A percentile compares a stretch with the other conserved stretches of the same genome.
Conservation (phyloP, 2,329 filamentous ascomycete genomes). For the Plenodomus biglobosus region DNA sequence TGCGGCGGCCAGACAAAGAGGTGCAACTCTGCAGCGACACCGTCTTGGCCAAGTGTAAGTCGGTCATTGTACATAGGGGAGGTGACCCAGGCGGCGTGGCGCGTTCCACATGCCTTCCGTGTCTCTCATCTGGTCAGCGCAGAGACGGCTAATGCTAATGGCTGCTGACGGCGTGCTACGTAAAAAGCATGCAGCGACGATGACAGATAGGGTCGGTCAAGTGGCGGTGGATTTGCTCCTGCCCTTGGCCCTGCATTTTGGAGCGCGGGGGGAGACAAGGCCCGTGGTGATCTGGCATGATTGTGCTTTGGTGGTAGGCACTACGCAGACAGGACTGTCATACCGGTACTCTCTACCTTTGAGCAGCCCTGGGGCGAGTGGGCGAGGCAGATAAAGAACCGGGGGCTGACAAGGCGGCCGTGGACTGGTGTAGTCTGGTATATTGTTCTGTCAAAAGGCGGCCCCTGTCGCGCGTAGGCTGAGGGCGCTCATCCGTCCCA, state of each 20-base stretch:
- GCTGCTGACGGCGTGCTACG: conserved; percentile 6
- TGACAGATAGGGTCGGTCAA: too few species aligned
- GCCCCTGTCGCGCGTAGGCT: conserved; percentile 15
- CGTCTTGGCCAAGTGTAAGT: too few species aligned
- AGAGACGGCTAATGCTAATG: conserved; percentile 7
- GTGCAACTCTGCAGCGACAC: background rate
- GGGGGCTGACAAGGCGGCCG: background rate
- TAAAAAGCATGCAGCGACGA: too few species aligned
- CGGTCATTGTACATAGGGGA: too few species aligned
- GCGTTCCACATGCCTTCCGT: background rate
- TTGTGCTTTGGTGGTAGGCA: too few species aligned
- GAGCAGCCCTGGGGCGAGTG: background rate
- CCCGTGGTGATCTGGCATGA: too few species aligned
- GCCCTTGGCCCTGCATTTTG: too few species aligned
- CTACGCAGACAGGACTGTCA: too few species aligned
- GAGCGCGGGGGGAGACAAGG: too few species aligned
- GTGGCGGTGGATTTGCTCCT: background rate
- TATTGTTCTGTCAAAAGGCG: conserved; percentile 12
- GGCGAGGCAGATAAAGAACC: background rate
- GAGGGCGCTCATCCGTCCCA: conserved; percentile 11
- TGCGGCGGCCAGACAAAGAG: too few species aligned
- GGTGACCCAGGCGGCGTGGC: background rate
- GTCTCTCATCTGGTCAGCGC: conserved; percentile 1
- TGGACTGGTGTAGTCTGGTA: conserved; percentile 1
- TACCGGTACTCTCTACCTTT: background rate